Evolutionary conservation across 2,329 filamentous ascomycete species (phyloP).

Genomic region (Microascus cirrosus): DNA sequence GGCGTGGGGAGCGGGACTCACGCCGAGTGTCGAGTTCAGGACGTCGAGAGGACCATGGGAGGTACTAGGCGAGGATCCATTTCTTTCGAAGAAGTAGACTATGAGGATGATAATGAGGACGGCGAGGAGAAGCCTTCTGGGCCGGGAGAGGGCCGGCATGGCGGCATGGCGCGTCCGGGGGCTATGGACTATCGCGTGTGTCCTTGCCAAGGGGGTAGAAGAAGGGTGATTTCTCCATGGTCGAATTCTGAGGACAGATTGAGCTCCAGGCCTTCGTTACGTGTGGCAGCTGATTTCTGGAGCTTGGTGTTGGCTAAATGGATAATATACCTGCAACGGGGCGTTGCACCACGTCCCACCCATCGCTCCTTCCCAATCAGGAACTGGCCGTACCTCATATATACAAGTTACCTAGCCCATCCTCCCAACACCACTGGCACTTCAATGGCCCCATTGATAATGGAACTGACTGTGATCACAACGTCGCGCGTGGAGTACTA

Average conservation of each 20-base stretch:
- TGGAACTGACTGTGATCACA: too few species aligned
- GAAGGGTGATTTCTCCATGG: too few species aligned
- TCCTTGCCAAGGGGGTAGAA: background rate
- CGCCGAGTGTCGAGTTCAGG: slow-evolving; percentile 3
- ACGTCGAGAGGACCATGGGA: background rate
- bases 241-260: background rate
- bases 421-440: too few species aligned
- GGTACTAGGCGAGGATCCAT: background rate
- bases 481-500: too few species aligned
- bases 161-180: background rate
- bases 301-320: background rate
- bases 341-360: background rate
- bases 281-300: background rate
- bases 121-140: background rate
- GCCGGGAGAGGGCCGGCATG: background rate
- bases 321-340: background rate
- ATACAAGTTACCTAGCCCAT: too few species aligned
- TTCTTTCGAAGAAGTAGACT: background rate
- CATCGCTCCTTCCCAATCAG: too few species aligned
- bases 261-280: background rate
- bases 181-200: background rate
- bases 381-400: too few species aligned
- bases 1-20: background rate
- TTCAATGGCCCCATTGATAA: too few species aligned
- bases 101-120: background rate